Evolutionary conservation across 2,329 filamentous ascomycete genomes (phyloP).

Genomic region (Penicillium sp.): DNA sequence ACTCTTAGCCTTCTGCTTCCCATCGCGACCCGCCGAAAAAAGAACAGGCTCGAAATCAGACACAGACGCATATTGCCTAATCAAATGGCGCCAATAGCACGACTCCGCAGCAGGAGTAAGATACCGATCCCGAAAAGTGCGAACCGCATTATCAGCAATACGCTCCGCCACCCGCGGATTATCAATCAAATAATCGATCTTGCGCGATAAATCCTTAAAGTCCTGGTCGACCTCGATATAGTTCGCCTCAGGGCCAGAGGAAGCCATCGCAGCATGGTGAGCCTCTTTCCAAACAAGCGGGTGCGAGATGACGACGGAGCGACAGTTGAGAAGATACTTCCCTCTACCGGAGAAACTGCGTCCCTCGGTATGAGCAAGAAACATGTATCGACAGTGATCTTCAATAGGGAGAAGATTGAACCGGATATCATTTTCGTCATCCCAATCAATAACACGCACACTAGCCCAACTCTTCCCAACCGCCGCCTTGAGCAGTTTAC

Average conservation of each 20-base stretch:
- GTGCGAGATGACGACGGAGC: conserved; percentile 49
- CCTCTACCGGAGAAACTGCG: conserved; percentile 52
- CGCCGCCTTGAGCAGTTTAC: conserved; percentile 38
- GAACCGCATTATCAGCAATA: conserved; percentile 49
- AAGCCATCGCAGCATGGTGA: conserved; percentile 46
- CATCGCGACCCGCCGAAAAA: conserved; percentile 27
- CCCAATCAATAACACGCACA: conserved; percentile 43
- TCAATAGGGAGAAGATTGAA: conserved; percentile 47
- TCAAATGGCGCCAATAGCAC: conserved; percentile 53
- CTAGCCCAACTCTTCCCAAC: conserved; percentile 46
- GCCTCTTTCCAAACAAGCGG: conserved; percentile 48
- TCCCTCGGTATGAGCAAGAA: conserved; percentile 52
- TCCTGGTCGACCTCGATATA: conserved; percentile 48
- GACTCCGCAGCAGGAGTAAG: conserved; percentile 53
- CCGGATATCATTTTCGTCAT: conserved; percentile 35
- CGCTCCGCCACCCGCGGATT: conserved; percentile 44
- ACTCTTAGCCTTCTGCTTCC: conserved; percentile 31
- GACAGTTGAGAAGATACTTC: conserved; percentile 53
- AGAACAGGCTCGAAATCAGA: conserved; percentile 42
- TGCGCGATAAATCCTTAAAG: conserved; percentile 54
- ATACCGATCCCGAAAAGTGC: conserved; percentile 50
- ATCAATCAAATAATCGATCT: conserved; percentile 43
- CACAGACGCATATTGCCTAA: conserved; percentile 36
- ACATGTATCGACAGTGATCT: conserved; percentile 54
- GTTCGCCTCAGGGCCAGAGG: conserved; percentile 47